A percentile compares a stretch with the other conserved stretches of the same genome.
These are phyloP conservation scores for Candida corydali DNA, from an alignment of 805 yeast genomes.

Conservation along the genomic window DNA sequence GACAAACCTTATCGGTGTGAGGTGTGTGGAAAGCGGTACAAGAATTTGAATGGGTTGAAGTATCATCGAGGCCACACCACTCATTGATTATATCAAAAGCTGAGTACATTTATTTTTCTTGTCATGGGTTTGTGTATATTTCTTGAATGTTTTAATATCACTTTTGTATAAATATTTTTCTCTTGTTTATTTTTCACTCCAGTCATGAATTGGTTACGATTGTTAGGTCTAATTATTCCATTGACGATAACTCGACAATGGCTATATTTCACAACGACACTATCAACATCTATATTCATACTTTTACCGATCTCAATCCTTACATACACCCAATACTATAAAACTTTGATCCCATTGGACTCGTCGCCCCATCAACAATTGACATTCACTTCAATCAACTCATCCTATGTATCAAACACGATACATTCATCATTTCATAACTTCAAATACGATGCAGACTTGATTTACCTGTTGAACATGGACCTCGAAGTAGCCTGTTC, in stretches of 20 bases:
- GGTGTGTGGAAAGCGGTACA: constrained; percentile 95
- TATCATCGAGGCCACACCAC: constrained; percentile 99
- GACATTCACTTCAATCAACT: constrained; percentile 4
- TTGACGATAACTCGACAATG: constrained; percentile 19
- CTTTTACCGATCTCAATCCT: constrained; percentile 33
- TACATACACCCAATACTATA: constrained; percentile 33
- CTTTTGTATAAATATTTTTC: neutral
- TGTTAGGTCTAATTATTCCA: constrained; percentile 14
- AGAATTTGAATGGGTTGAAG: constrained; percentile 92
- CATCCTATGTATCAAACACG: neutral
- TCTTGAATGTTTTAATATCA: neutral
- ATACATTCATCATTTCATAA: constrained; percentile 1
- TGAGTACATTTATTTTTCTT: neutral
- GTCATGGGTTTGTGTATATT: neutral
- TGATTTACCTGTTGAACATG: constrained; percentile 4
- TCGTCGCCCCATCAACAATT: constrained; percentile 9
- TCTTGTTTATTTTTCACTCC: neutral
- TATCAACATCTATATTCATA: constrained; percentile 20
- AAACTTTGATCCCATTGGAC: constrained; percentile 25
- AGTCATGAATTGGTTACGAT: constrained; percentile 3
- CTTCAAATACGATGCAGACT: constrained; percentile 9
- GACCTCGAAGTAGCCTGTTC: constrained; percentile 8
- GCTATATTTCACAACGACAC: constrained; percentile 18
- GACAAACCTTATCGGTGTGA: constrained; percentile 98
- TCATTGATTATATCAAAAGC: too few species aligned